These are phyloP conservation scores for Ceratobasidium sp. DNA, from an alignment of 1,284 basidiomycete genomes.

Conservation along the genomic window DNA sequence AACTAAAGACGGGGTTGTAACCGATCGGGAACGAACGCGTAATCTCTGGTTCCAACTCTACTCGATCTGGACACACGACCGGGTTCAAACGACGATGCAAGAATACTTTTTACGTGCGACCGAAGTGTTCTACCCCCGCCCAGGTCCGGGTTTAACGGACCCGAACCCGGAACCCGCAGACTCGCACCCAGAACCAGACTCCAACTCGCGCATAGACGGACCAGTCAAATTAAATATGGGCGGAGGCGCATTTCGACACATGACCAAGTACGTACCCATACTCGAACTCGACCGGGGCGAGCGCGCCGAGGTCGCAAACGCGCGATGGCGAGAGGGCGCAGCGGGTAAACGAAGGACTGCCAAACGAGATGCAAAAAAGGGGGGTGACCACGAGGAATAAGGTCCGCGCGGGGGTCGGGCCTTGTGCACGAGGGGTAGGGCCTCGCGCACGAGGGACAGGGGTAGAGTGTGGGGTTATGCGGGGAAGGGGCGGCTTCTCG, in stretches of 20 bases:
- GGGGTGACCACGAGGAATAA: background rate
- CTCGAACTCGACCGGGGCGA: constrained; percentile 76
- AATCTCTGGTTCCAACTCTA: constrained; percentile 61
- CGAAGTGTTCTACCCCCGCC: constrained; percentile 40
- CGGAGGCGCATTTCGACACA: constrained; percentile 60
- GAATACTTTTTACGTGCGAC: constrained; percentile 45
- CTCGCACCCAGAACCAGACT: too few species aligned
- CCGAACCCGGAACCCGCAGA: background rate
- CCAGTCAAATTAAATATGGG: constrained; percentile 25
- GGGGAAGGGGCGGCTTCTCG: background rate
- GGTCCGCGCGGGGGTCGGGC: background rate
- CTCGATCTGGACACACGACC: constrained; percentile 48
- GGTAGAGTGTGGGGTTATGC: background rate
- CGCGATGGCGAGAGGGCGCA: constrained; percentile 76
- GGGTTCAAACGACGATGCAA: constrained; percentile 65
- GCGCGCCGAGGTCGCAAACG: constrained; percentile 79
- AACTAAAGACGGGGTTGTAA: constrained; percentile 48
- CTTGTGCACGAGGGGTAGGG: background rate
- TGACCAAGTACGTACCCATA: constrained; percentile 75
- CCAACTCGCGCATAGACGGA: too few species aligned
- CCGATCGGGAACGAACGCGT: constrained; percentile 68
- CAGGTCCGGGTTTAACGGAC: constrained; percentile 8
- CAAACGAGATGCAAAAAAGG: constrained; percentile 22
- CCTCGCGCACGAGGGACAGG: background rate
- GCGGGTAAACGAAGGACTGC: constrained; percentile 50